phyloP scores from a whole-genome alignment of 768 basidiomycete species.

The Serendipita vermifera region DNA sequence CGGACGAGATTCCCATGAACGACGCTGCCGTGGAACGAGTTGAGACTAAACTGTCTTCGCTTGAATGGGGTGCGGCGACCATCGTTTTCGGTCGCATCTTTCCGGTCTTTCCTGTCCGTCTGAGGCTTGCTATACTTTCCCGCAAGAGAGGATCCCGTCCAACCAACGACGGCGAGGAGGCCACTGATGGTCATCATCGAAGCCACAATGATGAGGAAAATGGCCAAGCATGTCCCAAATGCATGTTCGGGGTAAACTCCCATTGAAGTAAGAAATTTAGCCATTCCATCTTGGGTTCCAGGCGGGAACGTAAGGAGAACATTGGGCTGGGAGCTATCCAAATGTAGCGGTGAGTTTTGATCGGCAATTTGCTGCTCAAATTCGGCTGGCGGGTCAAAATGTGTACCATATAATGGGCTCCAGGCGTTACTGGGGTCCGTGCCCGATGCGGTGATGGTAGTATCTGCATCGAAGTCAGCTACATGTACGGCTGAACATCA shows the following conservation, averaged over 20 bases:
- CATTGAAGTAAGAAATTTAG: slow-evolving; percentile 70
- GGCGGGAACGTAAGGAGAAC: slow-evolving; percentile 56
- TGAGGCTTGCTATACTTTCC: slow-evolving; percentile 18
- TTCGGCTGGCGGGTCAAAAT: slow-evolving; percentile 50
- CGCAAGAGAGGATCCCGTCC: slow-evolving; percentile 30
- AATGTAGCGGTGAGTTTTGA: slow-evolving; percentile 58
- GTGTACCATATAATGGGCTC: slow-evolving; percentile 47
- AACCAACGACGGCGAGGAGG: slow-evolving; percentile 62
- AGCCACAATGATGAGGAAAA: slow-evolving; percentile 71
- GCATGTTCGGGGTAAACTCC: slow-evolving; percentile 74
- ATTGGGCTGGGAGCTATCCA: slow-evolving; percentile 57
- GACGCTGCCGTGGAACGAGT: slow-evolving; percentile 68
- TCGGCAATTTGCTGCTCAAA: slow-evolving; percentile 67
- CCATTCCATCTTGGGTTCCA: slow-evolving; percentile 50
- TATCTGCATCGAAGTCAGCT: slow-evolving; percentile 37
- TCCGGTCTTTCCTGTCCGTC: slow-evolving; percentile 25
- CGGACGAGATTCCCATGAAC: slow-evolving; percentile 86
- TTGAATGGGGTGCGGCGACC: slow-evolving; percentile 13
- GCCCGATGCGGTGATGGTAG: slow-evolving; percentile 46
- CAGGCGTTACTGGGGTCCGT: slow-evolving; percentile 39
- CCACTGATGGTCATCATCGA: slow-evolving; percentile 57
- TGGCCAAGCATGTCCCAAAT: slow-evolving; percentile 64
- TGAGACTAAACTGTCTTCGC: slow-evolving; percentile 33
- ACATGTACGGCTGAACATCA: slow-evolving; percentile 4
- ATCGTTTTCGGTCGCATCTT: slow-evolving; percentile 17